phyloP scores from a whole-genome alignment of 352 stramenopile species.

The Phytophthora sansomeana region DNA sequence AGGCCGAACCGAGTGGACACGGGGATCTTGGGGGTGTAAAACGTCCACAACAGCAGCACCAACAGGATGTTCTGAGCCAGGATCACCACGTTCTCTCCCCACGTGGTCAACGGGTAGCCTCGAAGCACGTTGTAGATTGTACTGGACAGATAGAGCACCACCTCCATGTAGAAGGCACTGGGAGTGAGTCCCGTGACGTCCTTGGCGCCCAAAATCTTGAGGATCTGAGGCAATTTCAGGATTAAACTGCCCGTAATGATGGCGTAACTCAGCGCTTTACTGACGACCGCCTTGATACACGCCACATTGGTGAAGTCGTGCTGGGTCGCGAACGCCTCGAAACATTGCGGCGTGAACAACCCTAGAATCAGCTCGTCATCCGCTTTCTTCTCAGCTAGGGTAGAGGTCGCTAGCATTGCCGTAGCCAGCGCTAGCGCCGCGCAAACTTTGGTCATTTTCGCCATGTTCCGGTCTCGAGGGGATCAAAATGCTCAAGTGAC shows the following conservation, averaged over 20 bases:
- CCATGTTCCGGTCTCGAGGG: constrained; percentile 7
- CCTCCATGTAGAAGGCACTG: constrained; percentile 91
- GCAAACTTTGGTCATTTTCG: constrained; percentile 25
- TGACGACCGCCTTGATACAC: constrained; percentile 87
- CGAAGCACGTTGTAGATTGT: constrained; percentile 88
- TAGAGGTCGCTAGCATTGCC: constrained; percentile 18
- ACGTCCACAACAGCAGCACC: constrained; percentile 84
- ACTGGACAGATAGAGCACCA: constrained; percentile 81
- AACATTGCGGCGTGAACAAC: constrained; percentile 80
- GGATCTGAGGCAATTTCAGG: constrained; percentile 91
- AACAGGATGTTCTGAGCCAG: constrained; percentile 87
- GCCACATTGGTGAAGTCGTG: constrained; percentile 86
- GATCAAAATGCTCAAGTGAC: constrained; percentile 3
- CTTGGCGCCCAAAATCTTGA: constrained; percentile 86
- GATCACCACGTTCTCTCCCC: constrained; percentile 88
- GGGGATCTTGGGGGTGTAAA: constrained; percentile 65
- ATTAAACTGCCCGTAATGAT: constrained; percentile 89
- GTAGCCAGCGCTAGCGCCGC: constrained; percentile 18
- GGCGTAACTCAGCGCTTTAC: constrained; percentile 86
- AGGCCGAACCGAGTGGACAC: constrained; percentile 58
- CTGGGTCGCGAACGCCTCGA: constrained; percentile 80
- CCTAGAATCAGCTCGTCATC: constrained; percentile 69
- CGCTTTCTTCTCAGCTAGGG: constrained; percentile 19
- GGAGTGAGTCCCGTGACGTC: constrained; percentile 88
- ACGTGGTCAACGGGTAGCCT: constrained; percentile 88